These are phyloP conservation scores for Galerina sulciceps DNA, from an alignment of 768 basidiomycete species.

Conservation along the genomic window DNA sequence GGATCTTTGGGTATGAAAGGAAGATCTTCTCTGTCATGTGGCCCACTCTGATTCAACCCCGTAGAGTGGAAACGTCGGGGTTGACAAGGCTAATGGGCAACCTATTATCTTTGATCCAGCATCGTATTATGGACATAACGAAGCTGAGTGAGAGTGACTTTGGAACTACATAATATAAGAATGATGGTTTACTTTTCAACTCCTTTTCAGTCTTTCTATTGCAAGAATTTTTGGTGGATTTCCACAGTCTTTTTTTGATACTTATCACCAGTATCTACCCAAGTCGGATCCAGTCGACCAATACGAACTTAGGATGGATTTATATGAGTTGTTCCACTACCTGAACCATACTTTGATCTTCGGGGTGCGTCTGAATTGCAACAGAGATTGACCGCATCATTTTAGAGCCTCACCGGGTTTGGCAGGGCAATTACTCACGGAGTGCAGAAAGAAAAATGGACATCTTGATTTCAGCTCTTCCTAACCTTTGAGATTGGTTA, in stretches of 20 bases:
- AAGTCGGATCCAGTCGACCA: conserved; percentile 69
- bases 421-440: conserved; percentile 55
- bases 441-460: conserved; percentile 55
- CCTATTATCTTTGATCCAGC: conserved; percentile 82
- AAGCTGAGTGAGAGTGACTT: conserved; percentile 66
- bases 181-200: neutral
- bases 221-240: conserved; percentile 84
- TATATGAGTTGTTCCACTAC: conserved; percentile 86
- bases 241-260: conserved; percentile 60
- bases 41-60: neutral
- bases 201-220: conserved; percentile 62
- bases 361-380: conserved; percentile 53
- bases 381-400: neutral
- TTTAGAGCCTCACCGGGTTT: conserved; percentile 1
- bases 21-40: neutral
- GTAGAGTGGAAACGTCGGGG: conserved; percentile 77
- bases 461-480: conserved; percentile 12
- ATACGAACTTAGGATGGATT: conserved; percentile 62
- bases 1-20: conserved; percentile 68
- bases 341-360: conserved; percentile 82
- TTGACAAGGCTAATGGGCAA: conserved; percentile 52
- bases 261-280: conserved; percentile 65
- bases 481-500: neutral
- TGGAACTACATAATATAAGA: no score
- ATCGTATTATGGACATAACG: conserved; percentile 80